phyloP scores from a whole-genome alignment of 1,139 yeast species.

The Saccharomycopsis crataegensis region DNA sequence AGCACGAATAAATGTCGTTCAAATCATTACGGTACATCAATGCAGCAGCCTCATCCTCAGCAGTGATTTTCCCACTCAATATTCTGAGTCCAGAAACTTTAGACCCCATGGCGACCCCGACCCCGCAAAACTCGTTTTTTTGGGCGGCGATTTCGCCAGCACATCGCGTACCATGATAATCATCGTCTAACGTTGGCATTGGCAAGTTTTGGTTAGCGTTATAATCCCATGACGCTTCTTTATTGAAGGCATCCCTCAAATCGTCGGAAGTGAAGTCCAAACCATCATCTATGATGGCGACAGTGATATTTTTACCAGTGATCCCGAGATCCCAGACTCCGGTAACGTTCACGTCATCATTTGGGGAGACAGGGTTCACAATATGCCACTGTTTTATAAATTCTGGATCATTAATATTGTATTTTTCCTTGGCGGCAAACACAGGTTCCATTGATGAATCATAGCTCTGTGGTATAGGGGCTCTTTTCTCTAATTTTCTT shows the following conservation, averaged over 20 bases:
- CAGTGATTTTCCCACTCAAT: conserved; percentile 67
- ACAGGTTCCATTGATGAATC: conserved; percentile 43
- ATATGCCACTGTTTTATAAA: conserved; percentile 89
- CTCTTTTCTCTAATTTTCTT: conserved; percentile 39
- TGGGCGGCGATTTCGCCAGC: conserved; percentile 97
- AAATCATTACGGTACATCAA: conserved; percentile 69
- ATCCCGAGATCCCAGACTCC: conserved; percentile 80
- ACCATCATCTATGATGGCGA: conserved; percentile 94
- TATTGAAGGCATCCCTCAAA: conserved; percentile 60
- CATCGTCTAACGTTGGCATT: conserved; percentile 72
- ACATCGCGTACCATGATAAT: conserved; percentile 95
- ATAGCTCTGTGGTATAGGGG: conserved; percentile 31
- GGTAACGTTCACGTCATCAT: conserved; percentile 80
- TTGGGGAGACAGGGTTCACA: conserved; percentile 61
- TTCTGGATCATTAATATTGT: conserved; percentile 71
- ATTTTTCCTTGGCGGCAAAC: conserved; percentile 40
- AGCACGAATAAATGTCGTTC: conserved; percentile 91
- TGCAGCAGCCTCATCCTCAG: conserved; percentile 89
- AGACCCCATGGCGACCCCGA: conserved; percentile 87
- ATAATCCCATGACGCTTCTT: conserved; percentile 85
- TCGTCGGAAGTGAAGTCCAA: conserved; percentile 75
- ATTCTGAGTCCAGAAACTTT: conserved; percentile 88
- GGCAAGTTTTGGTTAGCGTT: conserved; percentile 74
- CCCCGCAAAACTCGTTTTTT: conserved; percentile 77
- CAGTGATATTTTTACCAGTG: conserved; percentile 75